Base-by-base conservation (phyloP, 192 early-diverging fungal genomes). In the Mortierella hygrophila region DNA sequence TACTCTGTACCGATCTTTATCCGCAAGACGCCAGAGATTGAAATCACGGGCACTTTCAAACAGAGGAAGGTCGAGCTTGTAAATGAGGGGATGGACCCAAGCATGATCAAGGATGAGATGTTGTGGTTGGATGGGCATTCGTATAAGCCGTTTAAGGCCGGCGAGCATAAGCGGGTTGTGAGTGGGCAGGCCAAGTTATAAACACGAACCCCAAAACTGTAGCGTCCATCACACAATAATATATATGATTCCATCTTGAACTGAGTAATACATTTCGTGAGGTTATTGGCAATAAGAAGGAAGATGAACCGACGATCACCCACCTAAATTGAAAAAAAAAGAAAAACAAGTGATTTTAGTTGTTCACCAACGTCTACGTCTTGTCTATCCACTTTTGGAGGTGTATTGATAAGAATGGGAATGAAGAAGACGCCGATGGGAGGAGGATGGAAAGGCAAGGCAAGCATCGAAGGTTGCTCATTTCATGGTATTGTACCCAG, bases 1-100 rank as follows among this genome's bases (percentile, higher is more conserved):
- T 95, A 95, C 83, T 92, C 94, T 40, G 85, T 94, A 20, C 94
- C 94, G 1, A 73, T 94, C 35, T 95, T 93, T 55, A 88, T 95
- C 37, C 89, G 94, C 20, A 80, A 91, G 63, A 78, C 91, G 6
- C 82, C 89, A 6, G 78, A 76, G 68, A 88, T 92, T 87, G 89
- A 89, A 54, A 82, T 90, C 23, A 92, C 91, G 11, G 91, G 88
- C 38, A 92, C 91, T 0, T 92, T 90, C 71, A 92, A 92, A 68
- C 91, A 90, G 69, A 83, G 87, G 60, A 92, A 92, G 76, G 91
- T 90, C 18, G 81, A 88, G 44, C 82, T 85, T 57, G 80, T 89
- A 29, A 88, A 87, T 3, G 86, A 92, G 57, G 91, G 91, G 7
- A 89, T 92, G 44, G 82, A 91, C 29, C 85, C 88, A 18, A n/a